Evolutionary conservation across 768 basidiomycete genomes (phyloP).

Genomic region (Boletus barrowsii): DNA sequence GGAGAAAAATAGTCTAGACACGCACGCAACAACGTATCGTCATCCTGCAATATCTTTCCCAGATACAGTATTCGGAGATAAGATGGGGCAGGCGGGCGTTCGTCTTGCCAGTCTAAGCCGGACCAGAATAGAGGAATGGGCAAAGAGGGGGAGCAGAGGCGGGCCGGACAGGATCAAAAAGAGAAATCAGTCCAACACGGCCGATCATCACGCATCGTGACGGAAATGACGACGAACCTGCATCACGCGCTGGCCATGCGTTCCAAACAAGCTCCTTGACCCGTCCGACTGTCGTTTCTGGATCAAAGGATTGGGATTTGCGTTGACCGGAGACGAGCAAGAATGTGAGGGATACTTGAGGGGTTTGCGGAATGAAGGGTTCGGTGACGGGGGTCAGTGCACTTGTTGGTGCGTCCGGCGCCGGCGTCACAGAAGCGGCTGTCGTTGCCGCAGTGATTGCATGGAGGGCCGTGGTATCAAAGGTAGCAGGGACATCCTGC

Average conservation of each 20-base stretch:
- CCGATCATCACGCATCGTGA: constrained; percentile 12
- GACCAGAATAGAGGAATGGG: too few species aligned
- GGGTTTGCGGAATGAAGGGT: constrained; percentile 49
- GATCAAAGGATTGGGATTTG: constrained; percentile 71
- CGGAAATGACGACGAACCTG: constrained; percentile 41
- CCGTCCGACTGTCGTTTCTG: constrained; percentile 68
- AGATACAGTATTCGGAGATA: constrained; percentile 74
- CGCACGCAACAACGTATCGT: constrained; percentile 70
- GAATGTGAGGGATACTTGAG: constrained; percentile 67
- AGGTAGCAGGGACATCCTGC: not conserved
- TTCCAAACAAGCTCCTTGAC: constrained; percentile 86
- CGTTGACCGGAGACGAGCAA: constrained; percentile 67
- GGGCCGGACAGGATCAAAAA: not conserved
- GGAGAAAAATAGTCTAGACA: constrained; percentile 2
- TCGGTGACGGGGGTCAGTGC: constrained; percentile 7
- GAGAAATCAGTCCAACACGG: constrained; percentile 2
- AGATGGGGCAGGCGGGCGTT: constrained; percentile 72
- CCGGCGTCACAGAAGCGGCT: not conserved
- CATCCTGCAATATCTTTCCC: constrained; percentile 81
- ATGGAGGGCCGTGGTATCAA: not conserved
- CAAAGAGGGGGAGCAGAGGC: not conserved
- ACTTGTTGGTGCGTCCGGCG: not conserved
- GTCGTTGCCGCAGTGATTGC: not conserved
- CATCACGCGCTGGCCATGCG: constrained; percentile 56
- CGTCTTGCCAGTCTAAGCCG: constrained; percentile 68